Evolutionary conservation across 345 rosid genomes (phyloP).

Genomic region (Abelmoschus esculentus): DNA sequence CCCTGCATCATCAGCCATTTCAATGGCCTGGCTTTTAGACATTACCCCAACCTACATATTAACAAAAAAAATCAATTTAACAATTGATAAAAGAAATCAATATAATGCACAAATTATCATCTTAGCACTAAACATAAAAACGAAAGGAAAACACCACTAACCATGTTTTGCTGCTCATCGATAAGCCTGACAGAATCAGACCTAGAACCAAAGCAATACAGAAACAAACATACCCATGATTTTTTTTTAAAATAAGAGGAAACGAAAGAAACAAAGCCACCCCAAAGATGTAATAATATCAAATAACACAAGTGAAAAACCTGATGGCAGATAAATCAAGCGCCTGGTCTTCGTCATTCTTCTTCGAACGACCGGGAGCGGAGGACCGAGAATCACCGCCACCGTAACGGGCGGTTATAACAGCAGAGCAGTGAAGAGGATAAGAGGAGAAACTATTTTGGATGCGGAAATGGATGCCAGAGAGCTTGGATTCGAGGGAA

Average conservation of each 20-base stretch:
- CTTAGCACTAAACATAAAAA: too few species aligned
- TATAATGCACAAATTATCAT: too few species aligned
- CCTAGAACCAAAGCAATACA: too few species aligned
- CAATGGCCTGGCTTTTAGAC: too few species aligned
- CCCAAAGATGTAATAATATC: not conserved
- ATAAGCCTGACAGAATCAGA: too few species aligned
- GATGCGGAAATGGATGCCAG: slow-evolving; percentile 34
- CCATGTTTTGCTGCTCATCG: too few species aligned
- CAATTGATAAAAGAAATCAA: too few species aligned
- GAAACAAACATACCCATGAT: not conserved
- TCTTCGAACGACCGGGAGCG: slow-evolving; percentile 28
- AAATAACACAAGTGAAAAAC: slow-evolving; percentile 19
- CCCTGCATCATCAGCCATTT: too few species aligned
- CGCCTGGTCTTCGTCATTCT: slow-evolving; percentile 47
- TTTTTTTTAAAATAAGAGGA: not conserved
- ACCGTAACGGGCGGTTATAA: slow-evolving; percentile 49
- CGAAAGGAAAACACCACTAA: too few species aligned
- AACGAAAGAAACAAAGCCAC: not conserved
- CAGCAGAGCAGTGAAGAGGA: slow-evolving; percentile 23
- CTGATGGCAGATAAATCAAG: slow-evolving; percentile 59
- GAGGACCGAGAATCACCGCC: slow-evolving; percentile 32
- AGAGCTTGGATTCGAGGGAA: slow-evolving; percentile 39
- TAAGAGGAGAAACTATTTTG: slow-evolving; percentile 16
- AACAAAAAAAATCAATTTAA: too few species aligned
- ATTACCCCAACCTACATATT: too few species aligned